Base-by-base conservation (phyloP, 345 rosid genomes). In the Moringa oleifera region DNA sequence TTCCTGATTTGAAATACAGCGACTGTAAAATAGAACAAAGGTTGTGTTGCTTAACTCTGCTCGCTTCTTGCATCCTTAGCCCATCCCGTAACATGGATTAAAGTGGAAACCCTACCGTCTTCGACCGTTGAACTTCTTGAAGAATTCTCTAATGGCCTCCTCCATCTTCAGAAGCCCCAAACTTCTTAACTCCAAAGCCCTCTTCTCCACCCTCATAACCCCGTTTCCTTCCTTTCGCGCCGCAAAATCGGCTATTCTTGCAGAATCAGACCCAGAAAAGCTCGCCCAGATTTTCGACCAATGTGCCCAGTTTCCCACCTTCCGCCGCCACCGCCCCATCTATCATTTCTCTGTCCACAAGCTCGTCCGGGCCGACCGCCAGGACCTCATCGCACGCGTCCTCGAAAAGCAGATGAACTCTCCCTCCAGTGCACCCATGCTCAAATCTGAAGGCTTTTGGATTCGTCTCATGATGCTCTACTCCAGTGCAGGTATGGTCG, bases 301-400 rank as follows among this genome's bases (percentile, higher is more conserved):
- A 28, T 66, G 62, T 23, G 57, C 72, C 19, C 66, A 54, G 22
- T 46, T 55, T 64, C 64, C 79, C 41, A 68, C 72, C 58, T 67
- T 75, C 70, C 67, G 52, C 68, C 79, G 75, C 70, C 75, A 75
- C 61, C 79, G 79, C 53, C 75, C 73, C 53, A 62, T 67, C 41
- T 75, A 67, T 67, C 67, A 59, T 23, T 45, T 63, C 72, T 71
- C 79, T 63, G 60, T 75, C 70, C 57, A 63, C 60, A 71, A 71
- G 68, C 79, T 75, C 54, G 72, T 67, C 37, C 64, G 62, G 0
- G 73, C 79, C 19, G 56, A 65, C 25, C 75, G 79, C n/a, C 49
- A 56, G 20, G 79, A 75, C 57, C 79, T 75, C 20, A 64, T 75
- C 24, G 72, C 67, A 10, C 58, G 64, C 31, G 49, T 71, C 23